Base-by-base conservation (phyloP, 495 filamentous ascomycete species). In the Aspergillus olivimuriae region DNA sequence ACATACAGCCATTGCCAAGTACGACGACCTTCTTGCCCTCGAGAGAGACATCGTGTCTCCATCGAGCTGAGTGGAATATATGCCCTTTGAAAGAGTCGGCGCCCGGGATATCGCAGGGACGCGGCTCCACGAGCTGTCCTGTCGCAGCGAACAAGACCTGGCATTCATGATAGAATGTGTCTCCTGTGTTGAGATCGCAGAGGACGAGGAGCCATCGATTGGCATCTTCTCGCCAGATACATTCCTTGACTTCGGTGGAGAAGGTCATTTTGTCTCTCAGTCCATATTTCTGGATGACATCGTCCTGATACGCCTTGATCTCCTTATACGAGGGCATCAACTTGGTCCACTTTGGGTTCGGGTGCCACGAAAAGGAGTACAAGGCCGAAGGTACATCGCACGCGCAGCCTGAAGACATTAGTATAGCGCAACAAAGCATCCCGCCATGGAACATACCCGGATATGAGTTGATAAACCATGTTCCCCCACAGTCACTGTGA, bases 61-160 rank as follows among this genome's bases (percentile, higher is more conserved):
- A 84, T 35, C 63, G 60, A 2, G 79, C 78, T 0, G 75, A 79
- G 46, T 84, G 80, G 43, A 83, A 70, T 4, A 81, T 48, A 3
- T 48, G 45, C 15, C 78, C 80, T 23, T 74, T 35, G 53, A 79
- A 82, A 6, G 34, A 45, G 2, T 69, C 48, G 14, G 69, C 53
- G 6, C 66, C 70, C 7, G 73, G 60, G 16, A 79, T 70, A 36
- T 77, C 74, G 28, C 60, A 66, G 4, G 58, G 46, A 17, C 70
- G 69, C 4, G 76, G 76, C 21, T 68, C 54, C 0, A 65, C 66
- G 2, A 78, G 55, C 20, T 35, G 28, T 10, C 75, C 75, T 4
- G 69, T 68, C 15, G 61, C 62, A 18, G 59, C 60, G n/a, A 77
- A 57, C 2, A 79, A 53, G 19, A 78, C 59, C 53, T 74, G 75